These are phyloP conservation scores for Metschnikowia gelsemii DNA, from an alignment of 805 yeast species.

Conservation along the genomic window DNA sequence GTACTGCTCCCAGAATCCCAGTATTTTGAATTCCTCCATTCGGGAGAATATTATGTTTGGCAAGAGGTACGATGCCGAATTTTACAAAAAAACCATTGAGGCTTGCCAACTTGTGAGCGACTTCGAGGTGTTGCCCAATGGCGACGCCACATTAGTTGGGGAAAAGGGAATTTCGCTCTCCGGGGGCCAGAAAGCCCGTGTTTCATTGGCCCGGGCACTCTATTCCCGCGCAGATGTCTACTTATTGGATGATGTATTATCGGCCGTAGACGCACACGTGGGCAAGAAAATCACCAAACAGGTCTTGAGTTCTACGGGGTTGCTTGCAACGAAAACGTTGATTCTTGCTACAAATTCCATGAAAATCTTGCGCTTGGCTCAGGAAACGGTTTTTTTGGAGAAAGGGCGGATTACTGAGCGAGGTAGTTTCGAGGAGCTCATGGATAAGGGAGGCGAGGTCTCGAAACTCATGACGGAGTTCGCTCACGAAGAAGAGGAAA, in stretches of 20 bases:
- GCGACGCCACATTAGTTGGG: slow-evolving; percentile 55
- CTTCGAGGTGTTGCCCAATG: slow-evolving; percentile 49
- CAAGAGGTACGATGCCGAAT: slow-evolving; percentile 40
- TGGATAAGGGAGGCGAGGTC: slow-evolving; percentile 38
- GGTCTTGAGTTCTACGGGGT: slow-evolving; percentile 49
- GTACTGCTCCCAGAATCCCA: slow-evolving; percentile 60
- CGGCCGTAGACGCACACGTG: slow-evolving; percentile 75
- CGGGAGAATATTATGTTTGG: slow-evolving; percentile 55
- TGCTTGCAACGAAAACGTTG: slow-evolving; percentile 52
- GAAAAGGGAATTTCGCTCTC: slow-evolving; percentile 61
- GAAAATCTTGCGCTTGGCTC: slow-evolving; percentile 55
- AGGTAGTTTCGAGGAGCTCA: slow-evolving; percentile 51
- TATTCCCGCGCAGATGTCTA: slow-evolving; percentile 60
- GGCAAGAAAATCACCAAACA: slow-evolving; percentile 52
- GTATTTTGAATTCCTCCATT: slow-evolving; percentile 52
- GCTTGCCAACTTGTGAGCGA: slow-evolving; percentile 53
- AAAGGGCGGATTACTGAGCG: slow-evolving; percentile 54
- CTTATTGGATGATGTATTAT: slow-evolving; percentile 61
- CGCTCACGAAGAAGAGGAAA: slow-evolving; percentile 23
- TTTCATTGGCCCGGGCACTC: slow-evolving; percentile 67
- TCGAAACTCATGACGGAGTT: slow-evolving; percentile 33
- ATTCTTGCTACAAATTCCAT: slow-evolving; percentile 60
- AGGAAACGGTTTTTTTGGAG: slow-evolving; percentile 58
- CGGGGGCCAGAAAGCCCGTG: slow-evolving; percentile 65
- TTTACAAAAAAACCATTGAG: slow-evolving; percentile 42